Evolutionary conservation across 129 eudicot species (phyloP).

Genomic region (Pseudognaphalium luteoalbum): DNA sequence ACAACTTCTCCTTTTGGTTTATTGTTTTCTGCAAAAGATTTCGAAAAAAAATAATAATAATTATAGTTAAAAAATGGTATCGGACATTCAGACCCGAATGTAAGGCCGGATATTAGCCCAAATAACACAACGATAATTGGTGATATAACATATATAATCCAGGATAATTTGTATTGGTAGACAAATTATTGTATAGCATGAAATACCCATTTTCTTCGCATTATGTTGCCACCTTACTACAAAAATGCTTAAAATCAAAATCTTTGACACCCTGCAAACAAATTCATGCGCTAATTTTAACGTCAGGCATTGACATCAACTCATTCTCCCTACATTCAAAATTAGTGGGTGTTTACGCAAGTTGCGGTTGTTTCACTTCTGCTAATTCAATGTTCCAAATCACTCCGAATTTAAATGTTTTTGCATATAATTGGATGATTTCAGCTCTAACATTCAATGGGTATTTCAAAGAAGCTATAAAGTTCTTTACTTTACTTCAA

Average conservation of each 20-base stretch:
- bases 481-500: constrained; percentile 47
- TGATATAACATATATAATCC: no score
- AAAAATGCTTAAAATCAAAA: constrained; percentile 57
- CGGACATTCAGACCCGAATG: no score
- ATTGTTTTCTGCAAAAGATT: no score
- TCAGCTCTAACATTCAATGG: constrained; percentile 60
- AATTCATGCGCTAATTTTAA: constrained; percentile 49
- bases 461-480: constrained; percentile 47
- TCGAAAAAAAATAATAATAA: no score
- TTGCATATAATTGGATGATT: constrained; percentile 86
- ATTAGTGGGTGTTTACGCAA: constrained; percentile 64
- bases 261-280: constrained; percentile 49
- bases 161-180: no score
- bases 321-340: constrained; percentile 47
- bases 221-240: constrained; percentile 41
- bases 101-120: no score
- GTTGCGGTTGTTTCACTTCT: constrained; percentile 58
- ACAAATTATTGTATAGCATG: constrained; percentile 21
- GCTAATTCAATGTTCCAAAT: constrained; percentile 52
- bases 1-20: no score
- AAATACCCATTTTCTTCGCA: constrained; percentile 27
- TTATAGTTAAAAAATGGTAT: no score
- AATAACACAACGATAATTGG: no score
- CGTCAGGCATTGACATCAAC: constrained; percentile 41
- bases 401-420: constrained; percentile 56